A percentile compares a stretch with the other conserved stretches of the same genome.
These are phyloP conservation scores for Helotiales sp. DNA, from an alignment of 2,329 filamentous ascomycete species.

Conservation along the genomic window DNA sequence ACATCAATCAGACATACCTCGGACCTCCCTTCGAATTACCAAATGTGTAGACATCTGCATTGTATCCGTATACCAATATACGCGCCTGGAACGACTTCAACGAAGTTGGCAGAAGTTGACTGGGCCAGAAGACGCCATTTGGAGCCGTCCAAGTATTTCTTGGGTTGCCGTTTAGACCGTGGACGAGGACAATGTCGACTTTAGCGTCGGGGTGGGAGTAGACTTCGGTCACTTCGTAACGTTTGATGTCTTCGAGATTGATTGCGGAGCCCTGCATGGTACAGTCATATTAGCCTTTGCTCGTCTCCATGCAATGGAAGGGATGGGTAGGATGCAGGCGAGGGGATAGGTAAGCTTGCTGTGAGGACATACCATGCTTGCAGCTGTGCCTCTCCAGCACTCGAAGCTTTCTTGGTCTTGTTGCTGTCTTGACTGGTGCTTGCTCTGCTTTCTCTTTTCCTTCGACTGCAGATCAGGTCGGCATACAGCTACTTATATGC, in stretches of 20 bases:
- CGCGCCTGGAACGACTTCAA: slow-evolving; percentile 63
- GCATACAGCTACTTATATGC: slow-evolving; percentile 6
- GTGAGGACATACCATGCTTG: slow-evolving; percentile 34
- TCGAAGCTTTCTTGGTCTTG: background rate
- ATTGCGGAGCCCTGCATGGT: slow-evolving; percentile 52
- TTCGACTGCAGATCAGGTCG: background rate
- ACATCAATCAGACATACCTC: slow-evolving; percentile 24
- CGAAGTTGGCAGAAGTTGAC: slow-evolving; percentile 66
- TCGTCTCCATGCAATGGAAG: background rate
- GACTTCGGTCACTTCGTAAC: slow-evolving; percentile 64
- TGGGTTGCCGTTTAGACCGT: slow-evolving; percentile 71
- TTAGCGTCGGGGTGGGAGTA: slow-evolving; percentile 63
- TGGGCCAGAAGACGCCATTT: slow-evolving; percentile 69
- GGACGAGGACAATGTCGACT: slow-evolving; percentile 71
- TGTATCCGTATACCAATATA: slow-evolving; percentile 75
- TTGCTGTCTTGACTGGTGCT: background rate
- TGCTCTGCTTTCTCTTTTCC: background rate
- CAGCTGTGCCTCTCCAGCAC: slow-evolving; percentile 14
- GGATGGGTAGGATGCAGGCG: background rate
- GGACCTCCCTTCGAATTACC: slow-evolving; percentile 51
- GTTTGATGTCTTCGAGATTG: slow-evolving; percentile 51
- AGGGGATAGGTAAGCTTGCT: background rate
- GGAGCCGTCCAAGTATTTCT: slow-evolving; percentile 64
- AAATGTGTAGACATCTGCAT: slow-evolving; percentile 64
- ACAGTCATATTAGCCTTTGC: background rate